Conservation (phyloP, 208 protist species). For the Leishmania amazonensis region DNA sequence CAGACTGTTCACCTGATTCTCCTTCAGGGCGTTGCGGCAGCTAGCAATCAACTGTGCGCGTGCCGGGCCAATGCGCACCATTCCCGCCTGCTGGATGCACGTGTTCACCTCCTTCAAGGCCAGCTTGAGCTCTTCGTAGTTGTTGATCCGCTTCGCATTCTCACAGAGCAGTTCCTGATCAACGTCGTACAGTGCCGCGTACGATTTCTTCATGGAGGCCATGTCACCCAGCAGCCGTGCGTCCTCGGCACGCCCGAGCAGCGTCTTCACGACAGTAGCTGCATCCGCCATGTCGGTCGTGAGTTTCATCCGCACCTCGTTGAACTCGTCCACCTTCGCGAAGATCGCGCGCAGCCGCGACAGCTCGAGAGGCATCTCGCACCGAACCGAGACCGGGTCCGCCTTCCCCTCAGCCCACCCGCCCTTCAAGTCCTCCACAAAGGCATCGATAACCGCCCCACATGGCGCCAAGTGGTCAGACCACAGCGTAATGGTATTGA, state of each 20-base stretch:
- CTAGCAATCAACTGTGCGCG: conserved; percentile 55
- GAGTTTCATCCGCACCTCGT: conserved; percentile 86
- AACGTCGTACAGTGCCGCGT: conserved; percentile 84
- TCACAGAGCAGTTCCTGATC: conserved; percentile 91
- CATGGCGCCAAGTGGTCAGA: conserved; percentile 86
- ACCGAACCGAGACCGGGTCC: conserved; percentile 31
- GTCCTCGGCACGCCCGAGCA: conserved; percentile 94
- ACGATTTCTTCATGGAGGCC: conserved; percentile 72
- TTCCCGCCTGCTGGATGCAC: conserved; percentile 92
- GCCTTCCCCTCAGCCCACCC: conserved; percentile 30
- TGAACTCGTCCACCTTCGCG: conserved; percentile 83
- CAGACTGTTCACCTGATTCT: conserved; percentile 69
- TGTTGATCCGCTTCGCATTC: conserved; percentile 93
- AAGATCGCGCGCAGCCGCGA: conserved; percentile 58
- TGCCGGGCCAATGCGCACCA: conserved; percentile 81
- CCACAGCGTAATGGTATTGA: conserved; percentile 49
- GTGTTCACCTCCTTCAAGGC: conserved; percentile 91
- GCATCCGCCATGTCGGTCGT: conserved; percentile 94
- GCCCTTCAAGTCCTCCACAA: conserved; percentile 54
- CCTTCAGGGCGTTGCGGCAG: conserved; percentile 89
- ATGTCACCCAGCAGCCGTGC: conserved; percentile 91
- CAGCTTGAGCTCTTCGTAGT: conserved; percentile 89
- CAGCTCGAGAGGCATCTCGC: conserved; percentile 86
- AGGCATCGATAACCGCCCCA: conserved; percentile 82
- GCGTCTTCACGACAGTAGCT: conserved; percentile 83